Base-by-base conservation (phyloP, 768 basidiomycete genomes). In the Suillus placidus region DNA sequence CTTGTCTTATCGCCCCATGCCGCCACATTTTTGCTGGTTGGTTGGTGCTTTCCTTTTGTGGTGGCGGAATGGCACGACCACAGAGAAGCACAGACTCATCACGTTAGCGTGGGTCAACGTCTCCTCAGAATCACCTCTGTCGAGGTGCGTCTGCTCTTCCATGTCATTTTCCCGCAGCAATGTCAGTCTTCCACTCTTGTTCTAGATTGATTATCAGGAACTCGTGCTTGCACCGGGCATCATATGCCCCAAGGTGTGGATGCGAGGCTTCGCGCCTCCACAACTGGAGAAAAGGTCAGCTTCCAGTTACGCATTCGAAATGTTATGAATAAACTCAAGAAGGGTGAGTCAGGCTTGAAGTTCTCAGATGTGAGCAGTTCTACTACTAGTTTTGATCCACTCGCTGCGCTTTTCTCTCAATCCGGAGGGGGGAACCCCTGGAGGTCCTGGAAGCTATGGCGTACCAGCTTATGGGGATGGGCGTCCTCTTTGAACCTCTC, bases 251-350 rank as follows among this genome's bases (percentile, higher is more conserved):
- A 30, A 51, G 26, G 42, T 42, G 18, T 9, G 16, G 26, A 9
- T 2, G 8, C 13, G 2, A 30, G 16, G 26, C 3, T 26, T 26
- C 3, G 7, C 26, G 16, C 26, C 26, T 52, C 51, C 4, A 30
- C 4, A 16, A 63, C 68, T 6, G 70, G 64, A 6, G 68, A 60
- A 40, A 67, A 73, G 62, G 79, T 78, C 55, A 78, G 81, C 64
- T 94, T 93, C 77, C 90, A 92, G 77, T 82, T 83, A 16, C 85
- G 82, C 65, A 88, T 94, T 60, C 83, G 83, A 66, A 84, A 87
- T 70, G 85, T 93, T 8, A 88, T 92, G 87, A 84, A 88, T 45
- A 90, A 90, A 75, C 76, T 94, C 66, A 88, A 85, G 72, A 83
- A 87, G 73, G 88, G 85, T 67, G 91, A 93, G 66, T 80, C 84